Evolutionary conservation across 176 grass and related monocot genomes (phyloP).

Genomic region (barley (Hordeum vulgare)): DNA sequence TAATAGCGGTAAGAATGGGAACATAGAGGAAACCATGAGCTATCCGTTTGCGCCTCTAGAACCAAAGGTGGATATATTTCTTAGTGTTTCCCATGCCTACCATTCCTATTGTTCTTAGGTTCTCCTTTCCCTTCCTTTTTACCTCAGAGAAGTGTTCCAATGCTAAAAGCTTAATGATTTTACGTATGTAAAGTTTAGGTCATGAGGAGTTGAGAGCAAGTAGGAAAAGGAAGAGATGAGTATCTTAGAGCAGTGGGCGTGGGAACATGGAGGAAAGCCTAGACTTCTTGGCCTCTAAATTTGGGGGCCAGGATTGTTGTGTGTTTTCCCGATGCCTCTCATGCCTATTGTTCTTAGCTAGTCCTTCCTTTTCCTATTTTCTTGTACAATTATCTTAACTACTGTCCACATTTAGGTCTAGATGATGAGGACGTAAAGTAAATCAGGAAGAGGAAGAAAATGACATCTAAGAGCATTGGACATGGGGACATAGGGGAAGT

Average conservation of each 20-base stretch:
- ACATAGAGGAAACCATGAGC: conserved; percentile 1
- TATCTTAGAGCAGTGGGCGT: not conserved
- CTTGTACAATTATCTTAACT: not conserved
- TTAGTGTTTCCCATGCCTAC: conserved; percentile 17
- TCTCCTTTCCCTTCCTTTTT: not conserved
- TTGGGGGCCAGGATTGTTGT: not conserved
- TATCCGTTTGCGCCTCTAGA: not conserved
- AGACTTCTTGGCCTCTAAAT: not conserved
- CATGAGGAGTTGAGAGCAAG: not conserved
- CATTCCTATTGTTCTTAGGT: conserved; percentile 1
- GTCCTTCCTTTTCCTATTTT: not conserved
- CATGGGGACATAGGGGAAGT: not conserved
- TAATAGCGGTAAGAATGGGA: conserved; percentile 5
- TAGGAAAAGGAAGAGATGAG: conserved; percentile 14
- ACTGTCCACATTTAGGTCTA: not conserved
- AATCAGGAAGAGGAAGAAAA: not conserved
- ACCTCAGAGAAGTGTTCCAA: not conserved
- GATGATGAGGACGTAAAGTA: not conserved
- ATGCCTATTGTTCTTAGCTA: conserved; percentile 5
- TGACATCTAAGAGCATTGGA: not conserved
- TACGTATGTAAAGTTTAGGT: not conserved
- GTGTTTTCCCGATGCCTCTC: conserved; percentile 19
- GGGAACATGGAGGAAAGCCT: not conserved
- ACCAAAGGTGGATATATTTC: not conserved
- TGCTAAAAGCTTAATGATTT: not conserved